Conservation (phyloP, 2,329 filamentous ascomycete species). For the Ophiocordyceps camponoti-saundersi region DNA sequence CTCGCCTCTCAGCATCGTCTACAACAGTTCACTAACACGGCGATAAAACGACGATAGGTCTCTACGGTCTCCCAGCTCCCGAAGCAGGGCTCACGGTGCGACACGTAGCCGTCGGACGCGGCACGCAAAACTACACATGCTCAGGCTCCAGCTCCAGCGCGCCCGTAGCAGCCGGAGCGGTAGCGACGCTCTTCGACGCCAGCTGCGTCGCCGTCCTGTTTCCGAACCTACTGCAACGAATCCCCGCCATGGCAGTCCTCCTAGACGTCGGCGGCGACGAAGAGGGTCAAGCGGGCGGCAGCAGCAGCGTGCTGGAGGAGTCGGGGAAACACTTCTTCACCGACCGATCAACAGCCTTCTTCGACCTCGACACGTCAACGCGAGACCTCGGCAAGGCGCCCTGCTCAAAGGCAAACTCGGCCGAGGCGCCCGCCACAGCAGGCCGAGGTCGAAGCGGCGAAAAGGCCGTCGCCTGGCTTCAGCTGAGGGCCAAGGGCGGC, state of each 20-base stretch:
- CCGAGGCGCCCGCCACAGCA: conserved; percentile 45
- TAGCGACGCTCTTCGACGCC: conserved; percentile 76
- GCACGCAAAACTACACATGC: conserved; percentile 92
- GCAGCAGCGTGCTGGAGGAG: conserved; percentile 37
- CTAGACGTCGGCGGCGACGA: conserved; percentile 34
- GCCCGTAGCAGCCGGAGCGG: conserved; percentile 41
- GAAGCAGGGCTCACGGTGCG: conserved; percentile 44
- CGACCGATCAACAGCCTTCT: conserved; percentile 54
- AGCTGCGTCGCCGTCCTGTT: conserved; percentile 59
- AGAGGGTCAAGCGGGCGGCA: conserved; percentile 5
- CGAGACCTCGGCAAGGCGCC: conserved; percentile 39
- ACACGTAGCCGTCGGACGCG: conserved; percentile 74
- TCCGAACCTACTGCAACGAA: conserved; percentile 44
- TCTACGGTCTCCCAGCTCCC: conserved; percentile 42
- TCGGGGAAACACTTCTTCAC: conserved; percentile 74
- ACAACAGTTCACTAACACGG: neutral
- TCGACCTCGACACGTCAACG: conserved; percentile 50
- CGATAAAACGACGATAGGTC: conserved; percentile 16
- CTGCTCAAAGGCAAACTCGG: conserved; percentile 43
- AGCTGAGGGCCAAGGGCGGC: conserved; percentile 35
- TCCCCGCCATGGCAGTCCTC: conserved; percentile 52
- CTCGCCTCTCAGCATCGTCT: neutral
- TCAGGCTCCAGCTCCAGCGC: conserved; percentile 26
- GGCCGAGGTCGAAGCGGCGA: conserved; percentile 43
- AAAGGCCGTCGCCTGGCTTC: conserved; percentile 66